Conservation (phyloP, 768 basidiomycete species). For the Phanerochaete carnosa region DNA sequence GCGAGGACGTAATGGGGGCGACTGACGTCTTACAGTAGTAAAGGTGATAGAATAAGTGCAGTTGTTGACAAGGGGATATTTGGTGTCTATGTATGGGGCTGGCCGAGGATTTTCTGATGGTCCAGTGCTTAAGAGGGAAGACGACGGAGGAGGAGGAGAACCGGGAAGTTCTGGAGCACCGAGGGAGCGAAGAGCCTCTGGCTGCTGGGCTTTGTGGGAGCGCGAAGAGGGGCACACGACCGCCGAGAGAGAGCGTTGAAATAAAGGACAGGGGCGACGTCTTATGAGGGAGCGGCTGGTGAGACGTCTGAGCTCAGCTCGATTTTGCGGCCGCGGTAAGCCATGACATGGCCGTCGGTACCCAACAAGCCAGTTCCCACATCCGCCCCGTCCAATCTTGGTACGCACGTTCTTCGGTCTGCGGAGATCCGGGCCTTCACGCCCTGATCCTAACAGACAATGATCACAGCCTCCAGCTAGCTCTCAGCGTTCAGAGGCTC, state of each 20-base stretch:
- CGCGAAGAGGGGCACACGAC: slow-evolving; percentile 20
- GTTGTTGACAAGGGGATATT: not conserved
- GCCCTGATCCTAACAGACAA: slow-evolving; percentile 7
- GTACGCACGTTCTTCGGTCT: slow-evolving; percentile 56
- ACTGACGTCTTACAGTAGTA: slow-evolving; percentile 9
- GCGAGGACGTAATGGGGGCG: slow-evolving; percentile 2
- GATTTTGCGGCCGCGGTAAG: slow-evolving; percentile 8
- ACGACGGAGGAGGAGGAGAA: not conserved
- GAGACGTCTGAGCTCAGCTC: slow-evolving; percentile 5
- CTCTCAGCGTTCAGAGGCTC: not conserved
- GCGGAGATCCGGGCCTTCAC: slow-evolving; percentile 16
- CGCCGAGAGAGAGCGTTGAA: slow-evolving; percentile 1
- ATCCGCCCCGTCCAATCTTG: slow-evolving; percentile 25
- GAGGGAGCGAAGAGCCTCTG: not conserved
- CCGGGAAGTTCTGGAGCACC: not conserved
- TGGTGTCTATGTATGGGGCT: not conserved
- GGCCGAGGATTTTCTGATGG: slow-evolving; percentile 4
- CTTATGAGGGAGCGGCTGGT: slow-evolving; percentile 10
- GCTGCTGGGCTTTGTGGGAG: not conserved
- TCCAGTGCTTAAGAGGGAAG: not conserved
- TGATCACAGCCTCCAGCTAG: slow-evolving; percentile 5
- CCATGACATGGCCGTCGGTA: slow-evolving; percentile 4
- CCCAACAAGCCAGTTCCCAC: not conserved
- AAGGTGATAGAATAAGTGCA: not conserved
- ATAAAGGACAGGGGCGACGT: slow-evolving; percentile 1